phyloP scores from a whole-genome alignment of 805 yeast genomes.

The Sugiyamaella valdiviana region DNA sequence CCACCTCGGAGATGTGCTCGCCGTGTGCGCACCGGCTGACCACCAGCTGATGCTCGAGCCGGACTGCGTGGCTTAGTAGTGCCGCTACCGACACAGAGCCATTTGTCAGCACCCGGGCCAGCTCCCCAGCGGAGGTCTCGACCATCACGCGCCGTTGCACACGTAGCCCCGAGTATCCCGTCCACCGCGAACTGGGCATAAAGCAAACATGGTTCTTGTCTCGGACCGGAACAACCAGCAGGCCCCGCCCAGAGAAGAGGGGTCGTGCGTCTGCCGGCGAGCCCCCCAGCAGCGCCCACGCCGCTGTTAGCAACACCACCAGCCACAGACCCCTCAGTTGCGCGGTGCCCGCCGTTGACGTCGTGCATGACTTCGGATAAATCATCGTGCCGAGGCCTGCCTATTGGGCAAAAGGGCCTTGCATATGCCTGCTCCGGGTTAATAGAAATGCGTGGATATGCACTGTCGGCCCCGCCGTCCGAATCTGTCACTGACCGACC shows the following conservation, averaged over 20 bases:
- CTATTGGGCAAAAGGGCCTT: neutral
- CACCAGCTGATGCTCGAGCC: neutral
- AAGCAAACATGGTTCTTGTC: neutral
- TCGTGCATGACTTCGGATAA: neutral
- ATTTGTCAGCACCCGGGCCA: too few species aligned
- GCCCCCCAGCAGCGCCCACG: neutral
- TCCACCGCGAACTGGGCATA: neutral
- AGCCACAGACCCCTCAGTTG: neutral
- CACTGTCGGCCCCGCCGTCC: too few species aligned
- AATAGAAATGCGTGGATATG: too few species aligned
- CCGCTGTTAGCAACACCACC: neutral
- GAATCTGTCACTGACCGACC: too few species aligned
- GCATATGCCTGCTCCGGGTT: neutral
- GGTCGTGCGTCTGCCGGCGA: neutral
- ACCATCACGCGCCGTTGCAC: neutral
- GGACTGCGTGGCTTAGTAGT: neutral
- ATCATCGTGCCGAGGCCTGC: neutral
- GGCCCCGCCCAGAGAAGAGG: neutral
- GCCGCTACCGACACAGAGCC: too few species aligned
- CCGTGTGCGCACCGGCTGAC: neutral
- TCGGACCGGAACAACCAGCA: neutral
- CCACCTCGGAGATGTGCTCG: neutral
- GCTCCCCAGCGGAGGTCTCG: too few species aligned
- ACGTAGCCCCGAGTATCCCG: neutral
- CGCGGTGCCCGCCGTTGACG: neutral